Evolutionary conservation across 768 basidiomycete species (phyloP), one percentile per base, ranked within the genome.

Genomic region (Russula virescens): DNA sequence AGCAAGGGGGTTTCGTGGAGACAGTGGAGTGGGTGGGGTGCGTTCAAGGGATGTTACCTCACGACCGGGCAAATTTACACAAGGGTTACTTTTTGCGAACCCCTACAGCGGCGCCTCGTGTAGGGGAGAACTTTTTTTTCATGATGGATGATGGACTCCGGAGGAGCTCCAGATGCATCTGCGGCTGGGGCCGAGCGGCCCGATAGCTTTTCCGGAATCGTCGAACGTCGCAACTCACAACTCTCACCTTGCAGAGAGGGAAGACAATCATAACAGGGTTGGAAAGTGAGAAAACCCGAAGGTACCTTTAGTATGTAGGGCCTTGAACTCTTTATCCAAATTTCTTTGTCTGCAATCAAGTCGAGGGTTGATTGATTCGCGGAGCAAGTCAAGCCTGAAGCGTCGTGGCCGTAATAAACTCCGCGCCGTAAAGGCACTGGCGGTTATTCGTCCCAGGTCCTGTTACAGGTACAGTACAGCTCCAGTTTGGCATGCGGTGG

Each of bases 81-180:
- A 52, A 18, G 31, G 21, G n/a, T 45, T 51, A 6, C 7, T 25
- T 58, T 34, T 58, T 34, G 34, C 38, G n/a, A 25, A 31, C 31
- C 6, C 21, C 26, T 16, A 13, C 42, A 61, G 46, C 60, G 38
- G 45, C 46, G 52, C 52, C 60, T 28, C 52, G 58, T 45, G 51
- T 7, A 34, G 50, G 42, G 23, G 9, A 21, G 18, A 38, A 45
- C 26, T 8, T 54, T 46, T 52, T 60, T 60, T 60, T 52, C 43
- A 46, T 60, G 50, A 60, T 60, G 59, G 58, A 18, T 53, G 59
- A 38, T 38, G 38, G 38, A 60, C n/a, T n/a, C n/a, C n/a, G n/a
- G n/a, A n/a, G n/a, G n/a, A n/a, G n/a, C n/a, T n/a, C n/a, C n/a
- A n/a, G n/a, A n/a, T n/a, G n/a, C n/a, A n/a, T n/a, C 28, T 43